These are phyloP conservation scores for Telfairia occidentalis DNA, from an alignment of 331 rosid species.

Conservation along the genomic window DNA sequence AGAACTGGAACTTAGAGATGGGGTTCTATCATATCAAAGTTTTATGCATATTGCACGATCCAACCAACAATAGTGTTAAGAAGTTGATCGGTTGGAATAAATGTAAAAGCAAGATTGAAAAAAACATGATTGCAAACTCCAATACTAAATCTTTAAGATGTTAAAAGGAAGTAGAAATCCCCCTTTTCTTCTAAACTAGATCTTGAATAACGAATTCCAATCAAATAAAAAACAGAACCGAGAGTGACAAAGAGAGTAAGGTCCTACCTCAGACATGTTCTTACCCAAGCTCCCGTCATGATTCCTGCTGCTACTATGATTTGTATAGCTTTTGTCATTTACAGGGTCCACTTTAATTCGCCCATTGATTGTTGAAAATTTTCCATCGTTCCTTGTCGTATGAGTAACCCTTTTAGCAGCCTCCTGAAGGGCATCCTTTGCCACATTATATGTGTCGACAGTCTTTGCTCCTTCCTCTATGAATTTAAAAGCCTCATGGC, in stretches of 20 bases:
- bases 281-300: slow-evolving; percentile 44
- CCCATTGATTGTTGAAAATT: slow-evolving; percentile 43
- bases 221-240: not conserved
- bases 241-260: not conserved
- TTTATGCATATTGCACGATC: not conserved
- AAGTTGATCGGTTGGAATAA: not conserved
- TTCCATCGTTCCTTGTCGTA: slow-evolving; percentile 43
- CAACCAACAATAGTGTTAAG: not conserved
- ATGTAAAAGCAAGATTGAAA: not conserved
- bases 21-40: not conserved
- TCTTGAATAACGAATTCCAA: not conserved
- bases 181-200: not conserved
- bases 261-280: slow-evolving; percentile 64
- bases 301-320: slow-evolving; percentile 26
- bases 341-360: slow-evolving; percentile 36
- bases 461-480: slow-evolving; percentile 78
- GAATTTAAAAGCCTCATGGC: slow-evolving; percentile 73
- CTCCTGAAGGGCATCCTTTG: slow-evolving; percentile 55
- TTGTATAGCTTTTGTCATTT: slow-evolving; percentile 30
- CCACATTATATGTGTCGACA: slow-evolving; percentile 53
- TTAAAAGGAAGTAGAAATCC: not conserved
- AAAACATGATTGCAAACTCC: not conserved
- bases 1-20: not conserved
- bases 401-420: slow-evolving; percentile 65
- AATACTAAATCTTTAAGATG: not conserved